Percentiles rank a stretch among this genome's conserved stretches.
These are phyloP conservation scores for Schwanniomyces occidentalis DNA, from an alignment of 805 yeast species.

Conservation along the genomic window DNA sequence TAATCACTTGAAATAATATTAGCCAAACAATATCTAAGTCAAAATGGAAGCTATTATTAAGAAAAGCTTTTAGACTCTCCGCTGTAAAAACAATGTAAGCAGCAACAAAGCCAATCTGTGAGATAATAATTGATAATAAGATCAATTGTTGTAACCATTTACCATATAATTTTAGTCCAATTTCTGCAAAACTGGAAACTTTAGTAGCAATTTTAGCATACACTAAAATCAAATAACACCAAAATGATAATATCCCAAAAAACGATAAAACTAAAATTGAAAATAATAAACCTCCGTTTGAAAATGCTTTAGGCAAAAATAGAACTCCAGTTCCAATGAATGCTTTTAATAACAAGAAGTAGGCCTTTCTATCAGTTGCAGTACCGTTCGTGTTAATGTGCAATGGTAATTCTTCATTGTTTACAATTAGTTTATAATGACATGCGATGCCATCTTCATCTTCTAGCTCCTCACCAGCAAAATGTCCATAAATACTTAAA, in stretches of 20 bases:
- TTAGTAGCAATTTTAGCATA: slow-evolving; percentile 56
- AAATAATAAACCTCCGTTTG: slow-evolving; percentile 70
- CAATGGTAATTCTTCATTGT: slow-evolving; percentile 7
- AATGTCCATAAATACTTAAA: slow-evolving; percentile 77
- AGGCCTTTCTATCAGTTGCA: slow-evolving; percentile 72
- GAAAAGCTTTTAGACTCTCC: slow-evolving; percentile 66
- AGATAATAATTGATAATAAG: slow-evolving; percentile 60
- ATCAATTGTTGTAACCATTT: slow-evolving; percentile 63
- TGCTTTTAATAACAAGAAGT: slow-evolving; percentile 68
- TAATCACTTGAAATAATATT: slow-evolving; percentile 54
- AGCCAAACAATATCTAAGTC: slow-evolving; percentile 42
- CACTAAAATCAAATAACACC: slow-evolving; percentile 73
- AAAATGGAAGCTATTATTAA: slow-evolving; percentile 47
- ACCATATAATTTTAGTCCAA: slow-evolving; percentile 66
- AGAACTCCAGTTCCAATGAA: slow-evolving; percentile 78
- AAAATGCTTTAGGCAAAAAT: slow-evolving; percentile 67
- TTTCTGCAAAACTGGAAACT: slow-evolving; percentile 78
- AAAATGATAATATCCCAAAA: slow-evolving; percentile 71
- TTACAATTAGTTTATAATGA: slow-evolving; percentile 34
- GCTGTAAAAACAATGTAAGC: slow-evolving; percentile 81
- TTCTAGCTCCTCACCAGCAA: slow-evolving; percentile 81
- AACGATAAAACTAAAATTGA: slow-evolving; percentile 51
- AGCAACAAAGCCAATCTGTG: slow-evolving; percentile 80
- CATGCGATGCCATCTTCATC: slow-evolving; percentile 62
- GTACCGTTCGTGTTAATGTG: slow-evolving; percentile 51